phyloP scores from a whole-genome alignment of 148 eudicot genomes.

The Persicaria tinctoria region DNA sequence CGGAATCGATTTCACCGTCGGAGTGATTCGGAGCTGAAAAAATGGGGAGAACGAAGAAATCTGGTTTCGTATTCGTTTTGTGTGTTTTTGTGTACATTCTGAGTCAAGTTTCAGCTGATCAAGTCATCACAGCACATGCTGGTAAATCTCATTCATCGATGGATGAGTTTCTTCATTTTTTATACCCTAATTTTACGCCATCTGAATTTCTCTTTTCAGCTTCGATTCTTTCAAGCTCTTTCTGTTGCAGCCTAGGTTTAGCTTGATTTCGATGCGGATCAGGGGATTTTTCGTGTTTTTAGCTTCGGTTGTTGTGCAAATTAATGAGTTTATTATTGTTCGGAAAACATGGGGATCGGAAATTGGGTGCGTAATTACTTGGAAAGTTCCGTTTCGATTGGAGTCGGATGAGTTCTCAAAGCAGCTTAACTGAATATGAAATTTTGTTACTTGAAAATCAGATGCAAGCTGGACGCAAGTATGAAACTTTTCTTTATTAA shows the following conservation, averaged over 20 bases:
- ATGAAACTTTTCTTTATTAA: neutral
- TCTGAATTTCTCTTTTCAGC: neutral
- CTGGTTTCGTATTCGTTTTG: neutral
- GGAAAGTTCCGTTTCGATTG: neutral
- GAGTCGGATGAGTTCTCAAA: neutral
- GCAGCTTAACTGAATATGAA: neutral
- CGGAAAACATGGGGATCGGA: neutral
- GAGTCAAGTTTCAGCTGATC: conserved; percentile 37
- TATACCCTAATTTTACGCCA: neutral
- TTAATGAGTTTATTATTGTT: neutral
- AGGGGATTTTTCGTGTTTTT: neutral
- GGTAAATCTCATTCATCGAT: conserved; percentile 26
- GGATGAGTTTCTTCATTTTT: neutral
- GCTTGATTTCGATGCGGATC: neutral
- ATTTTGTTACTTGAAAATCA: neutral
- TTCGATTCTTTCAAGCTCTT: neutral
- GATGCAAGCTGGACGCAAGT: neutral
- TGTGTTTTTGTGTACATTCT: conserved; percentile 20
- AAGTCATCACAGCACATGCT: conserved; percentile 45
- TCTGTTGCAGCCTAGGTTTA: neutral
- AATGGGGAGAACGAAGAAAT: neutral
- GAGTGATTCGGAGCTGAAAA: neutral
- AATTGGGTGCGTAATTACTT: neutral
- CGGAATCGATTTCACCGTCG: neutral
- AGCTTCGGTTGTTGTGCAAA: neutral